Evolutionary conservation across 2,329 filamentous ascomycete genomes (phyloP).

Genomic region (Colletotrichum chrysophilum): DNA sequence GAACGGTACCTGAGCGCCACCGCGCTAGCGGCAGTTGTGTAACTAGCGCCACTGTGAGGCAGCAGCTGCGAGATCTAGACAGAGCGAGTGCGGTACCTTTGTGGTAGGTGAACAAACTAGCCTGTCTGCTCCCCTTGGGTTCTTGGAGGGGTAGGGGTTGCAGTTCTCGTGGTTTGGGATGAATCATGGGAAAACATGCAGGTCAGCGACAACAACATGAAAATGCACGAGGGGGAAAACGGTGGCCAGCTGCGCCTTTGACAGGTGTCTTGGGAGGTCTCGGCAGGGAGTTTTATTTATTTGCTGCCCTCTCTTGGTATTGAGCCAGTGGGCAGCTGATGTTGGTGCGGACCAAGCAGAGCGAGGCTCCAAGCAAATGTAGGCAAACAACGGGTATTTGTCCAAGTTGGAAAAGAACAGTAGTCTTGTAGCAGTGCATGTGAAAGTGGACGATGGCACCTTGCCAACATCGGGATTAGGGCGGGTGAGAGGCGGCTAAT

Average conservation of each 20-base stretch:
- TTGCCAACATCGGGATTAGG: conserved; percentile 5
- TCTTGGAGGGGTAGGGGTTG: not conserved
- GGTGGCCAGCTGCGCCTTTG: not conserved
- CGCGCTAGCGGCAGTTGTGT: conserved; percentile 15
- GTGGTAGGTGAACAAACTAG: not conserved
- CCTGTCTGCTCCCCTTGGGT: not conserved
- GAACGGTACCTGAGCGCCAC: conserved; percentile 11
- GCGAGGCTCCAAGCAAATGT: not conserved
- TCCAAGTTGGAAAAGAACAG: not conserved
- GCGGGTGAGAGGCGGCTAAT: conserved; percentile 1
- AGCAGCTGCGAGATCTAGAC: not conserved
- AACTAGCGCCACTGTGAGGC: not conserved
- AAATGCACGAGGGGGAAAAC: not conserved
- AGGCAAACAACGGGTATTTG: not conserved
- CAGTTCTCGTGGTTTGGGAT: not conserved
- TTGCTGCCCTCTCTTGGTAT: not conserved
- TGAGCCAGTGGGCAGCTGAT: not conserved
- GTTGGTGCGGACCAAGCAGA: not conserved
- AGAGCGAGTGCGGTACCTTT: not conserved
- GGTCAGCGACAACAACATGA: not conserved
- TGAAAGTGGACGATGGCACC: not conserved
- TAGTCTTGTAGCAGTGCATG: not conserved
- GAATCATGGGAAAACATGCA: not conserved
- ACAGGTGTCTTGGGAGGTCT: not conserved
- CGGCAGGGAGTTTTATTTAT: not conserved